Evolutionary conservation across 148 eudicot genomes (phyloP), one percentile per base, ranked within the genome.

Genomic region (Vaccinium darrowii): DNA sequence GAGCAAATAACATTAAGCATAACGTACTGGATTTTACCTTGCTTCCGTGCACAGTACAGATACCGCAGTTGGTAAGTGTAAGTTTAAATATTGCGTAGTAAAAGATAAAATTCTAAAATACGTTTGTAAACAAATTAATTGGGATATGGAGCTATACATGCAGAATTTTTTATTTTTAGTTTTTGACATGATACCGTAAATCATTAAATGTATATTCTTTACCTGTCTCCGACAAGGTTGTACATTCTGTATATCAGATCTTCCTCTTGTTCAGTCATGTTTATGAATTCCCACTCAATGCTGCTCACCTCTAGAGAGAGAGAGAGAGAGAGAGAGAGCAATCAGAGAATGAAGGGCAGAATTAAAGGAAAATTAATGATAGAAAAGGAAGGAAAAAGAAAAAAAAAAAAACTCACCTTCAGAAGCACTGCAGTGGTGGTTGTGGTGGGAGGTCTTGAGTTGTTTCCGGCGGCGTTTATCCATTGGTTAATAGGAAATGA

Each of bases 141-240:
- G 47, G 47, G 6, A 43, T 43, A 43, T 43, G 36, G 36, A 33
- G 36, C 36, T 33, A 33, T 33, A 33, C 1, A 2, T 33, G 0
- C 1, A 33, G 3, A 33, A 33, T 33, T 33, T 33, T 33, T 33
- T 33, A 33, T 33, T 33, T 33, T 33, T 33, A 1, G 0, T 36
- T 36, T 36, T 36, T 36, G 39, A 50, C 9, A 50, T 50, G 9
- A 8, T 51, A 8, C 15, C 6, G 60, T 56, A 15, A 56, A 14
- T 56, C 60, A 15, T 56, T 56, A 56, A 56, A 56, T 19, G 47
- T 43, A 1, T 19, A 5, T 19, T n/a, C 39, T 80, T 84, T 86
- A 90, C 90, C 86, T 90, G 82, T 90, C 87, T 71, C 92, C 90
- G 39, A 90, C 92, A 47, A 90, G 90, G 75, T 85, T 90, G 85